These are phyloP conservation scores for Dictyostelium gargantuum DNA, from an alignment of 208 protist species.

Conservation along the genomic window DNA sequence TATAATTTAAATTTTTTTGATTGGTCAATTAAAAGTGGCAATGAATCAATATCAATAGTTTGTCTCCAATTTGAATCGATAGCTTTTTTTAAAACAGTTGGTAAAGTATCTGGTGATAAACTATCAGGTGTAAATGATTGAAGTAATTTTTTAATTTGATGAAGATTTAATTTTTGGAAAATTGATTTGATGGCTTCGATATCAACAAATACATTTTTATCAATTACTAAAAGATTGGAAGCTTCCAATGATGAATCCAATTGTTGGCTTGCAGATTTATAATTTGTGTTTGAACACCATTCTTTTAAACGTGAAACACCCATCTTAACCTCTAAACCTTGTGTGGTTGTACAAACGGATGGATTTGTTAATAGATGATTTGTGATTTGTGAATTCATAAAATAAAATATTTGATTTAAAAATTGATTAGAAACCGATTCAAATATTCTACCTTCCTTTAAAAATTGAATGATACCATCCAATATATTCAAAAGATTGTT, in stretches of 20 bases:
- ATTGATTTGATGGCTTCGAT: conserved; percentile 58
- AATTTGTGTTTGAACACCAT: conserved; percentile 23
- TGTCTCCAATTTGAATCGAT: conserved; percentile 32
- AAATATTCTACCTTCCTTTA: background rate
- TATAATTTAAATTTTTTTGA: conserved; percentile 46
- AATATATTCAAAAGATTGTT: background rate
- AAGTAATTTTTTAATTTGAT: conserved; percentile 53
- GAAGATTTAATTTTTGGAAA: conserved; percentile 57
- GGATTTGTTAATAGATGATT: conserved; percentile 23
- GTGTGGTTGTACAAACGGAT: conserved; percentile 14
- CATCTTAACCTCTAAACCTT: conserved; percentile 52
- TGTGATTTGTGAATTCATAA: conserved; percentile 53
- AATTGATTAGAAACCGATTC: conserved; percentile 1
- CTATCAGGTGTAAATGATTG: conserved; percentile 54
- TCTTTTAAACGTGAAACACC: conserved; percentile 46
- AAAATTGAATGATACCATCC: background rate
- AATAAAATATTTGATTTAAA: conserved; percentile 48
- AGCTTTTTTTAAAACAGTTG: conserved; percentile 4
- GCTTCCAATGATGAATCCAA: conserved; percentile 43
- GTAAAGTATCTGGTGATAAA: conserved; percentile 57
- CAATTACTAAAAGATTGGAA: conserved; percentile 62
- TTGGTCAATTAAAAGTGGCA: conserved; percentile 35
- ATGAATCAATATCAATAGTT: background rate
- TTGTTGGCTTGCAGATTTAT: conserved; percentile 10
- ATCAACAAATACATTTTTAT: conserved; percentile 57